Base-by-base conservation (phyloP, 805 yeast species). In the Ogataea nakhonphanomensis region DNA sequence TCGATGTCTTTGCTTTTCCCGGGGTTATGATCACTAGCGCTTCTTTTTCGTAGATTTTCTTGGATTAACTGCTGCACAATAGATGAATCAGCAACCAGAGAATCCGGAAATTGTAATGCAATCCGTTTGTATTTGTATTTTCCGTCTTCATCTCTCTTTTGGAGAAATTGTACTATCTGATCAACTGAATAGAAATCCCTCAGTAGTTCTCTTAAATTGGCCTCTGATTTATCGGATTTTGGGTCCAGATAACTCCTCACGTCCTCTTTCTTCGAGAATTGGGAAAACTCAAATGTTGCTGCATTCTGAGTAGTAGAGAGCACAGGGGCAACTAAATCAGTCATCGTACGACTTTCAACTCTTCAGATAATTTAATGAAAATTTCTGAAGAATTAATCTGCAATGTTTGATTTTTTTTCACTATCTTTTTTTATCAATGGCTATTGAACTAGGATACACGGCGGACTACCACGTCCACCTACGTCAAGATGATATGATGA, bases 391-490 rank as follows among this genome's bases (percentile, higher is more conserved):
- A 17, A 25, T 35, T 28, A n/a, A 13, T 21, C 9, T 28, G 15
- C 4, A 22, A 28, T 22, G 8, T 17, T 26, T 20, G 8, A 20
- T n/a, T 4, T 20, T 34, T 34, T 20, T 25, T 21, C 17, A 35
- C 21, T 34, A 25, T 17, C 24, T 22, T 17, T 17, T 17, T 17
- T 25, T 35, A 30, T 31, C 36, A 14, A 35, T 41, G 34, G 26
- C 37, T 51, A 67, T 75, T 22, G 73, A 79, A 45, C 64, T 85
- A 27, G 93, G 93, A 5, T 61, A 75, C 33, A 76, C 95, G 2
- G 93, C 91, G 12, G 99, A 93, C 63, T 80, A 88, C 76, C 99
- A 93, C 58, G 98, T 93, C 35, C 99, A 93, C 61, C 76, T 93
- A 26, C 84, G 99, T 57, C 96, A 91, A 45, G 97, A 95, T 1